Base-by-base conservation (phyloP, 2,329 filamentous ascomycete genomes). In the Aspergillus arachidicola region DNA sequence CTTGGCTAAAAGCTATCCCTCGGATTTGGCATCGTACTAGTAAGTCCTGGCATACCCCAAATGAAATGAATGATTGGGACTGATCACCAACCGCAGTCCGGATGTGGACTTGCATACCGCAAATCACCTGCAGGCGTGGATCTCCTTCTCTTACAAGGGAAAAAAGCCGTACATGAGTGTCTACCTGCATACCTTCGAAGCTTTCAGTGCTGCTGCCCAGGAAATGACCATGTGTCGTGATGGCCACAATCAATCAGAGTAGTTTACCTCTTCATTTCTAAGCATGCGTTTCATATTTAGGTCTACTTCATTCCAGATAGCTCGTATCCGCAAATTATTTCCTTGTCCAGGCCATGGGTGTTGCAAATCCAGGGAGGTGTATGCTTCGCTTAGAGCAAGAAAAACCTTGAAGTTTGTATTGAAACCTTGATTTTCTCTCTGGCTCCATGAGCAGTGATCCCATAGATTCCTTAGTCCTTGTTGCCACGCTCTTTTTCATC, bases 111-210 rank as follows among this genome's bases (percentile, higher is more conserved):
- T 48, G 10, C 23, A 41, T 30, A 32, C 36, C 2, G 21, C 43
- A 10, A 62, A 58, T 23, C 53, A 62, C 21, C 56, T 62, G 12
- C 60, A 62, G 16, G 48, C 60, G 41, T 62, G 53, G 36, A 32
- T 62, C 4, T 62, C 60, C 3, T 62, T 59, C 36, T 62, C 60
- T 19, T 62, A 55, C 38, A 51, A 45, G 11, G 53, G 46, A 5
- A 48, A 41, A 14, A 36, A 32, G 10, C 60, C 60, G 2, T 62
- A 62, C 21, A 26, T 62, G 36, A 59, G 60, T 26, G 60, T 62
- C n/a, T 62, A 62, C 30, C 56, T 59, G 6, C 60, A 62, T 4
- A 46, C 6, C 26, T 59, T 62, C 45, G 60, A 62, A 28, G n/a
- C 57, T 19, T 41, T 3, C 53, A 19, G 34, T 3, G 36, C 2